Evolutionary conservation across 2,329 filamentous ascomycete genomes (phyloP), one percentile per base, ranked within the genome.

Genomic region (Colletotrichum lini): DNA sequence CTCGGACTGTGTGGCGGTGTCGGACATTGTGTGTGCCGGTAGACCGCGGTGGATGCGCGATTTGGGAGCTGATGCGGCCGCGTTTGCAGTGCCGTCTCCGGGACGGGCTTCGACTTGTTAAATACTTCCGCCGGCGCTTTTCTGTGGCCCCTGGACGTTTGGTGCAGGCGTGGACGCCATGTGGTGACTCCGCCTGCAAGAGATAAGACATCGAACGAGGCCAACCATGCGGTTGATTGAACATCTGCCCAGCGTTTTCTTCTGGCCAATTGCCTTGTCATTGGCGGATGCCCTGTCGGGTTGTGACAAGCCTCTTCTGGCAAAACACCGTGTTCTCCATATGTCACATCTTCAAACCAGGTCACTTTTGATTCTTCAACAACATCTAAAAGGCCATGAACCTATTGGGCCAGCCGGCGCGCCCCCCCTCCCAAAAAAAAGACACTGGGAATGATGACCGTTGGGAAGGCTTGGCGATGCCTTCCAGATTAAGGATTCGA

Each of bases 1-100:
- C 26, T 67, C 58, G 26, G 38, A 49, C 26, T 40, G 64, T 5
- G 64, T 26, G 35, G 30, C 15, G 3, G 64, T 60, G 23, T 54
- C 49, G n/a, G 38, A 53, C 64, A 67, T 67, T 21, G 26, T 21
- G 50, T 30, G 40, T 21, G 50, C 16, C 6, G 61, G 23, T 30
- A 26, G 44, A 50, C 6, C 30, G 18, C 26, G 10, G 23, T 4
- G 18, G 23, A 6, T 49, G 16, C 15, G 9, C 16, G 18, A 21
- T n/a, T 16, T 9, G n/a, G 40, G 21, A n/a, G 12, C 16, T 13
- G 38, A 6, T 7, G 15, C 15, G n/a, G 40, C 9, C 12, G 16
- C 35, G 30, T 13, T 2, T 16, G 16, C 7, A n/a, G 18, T 8
- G 38, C 6, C 21, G 54, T n/a, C 7, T 6, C 23, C 13, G n/a